Percentiles rank a stretch among this genome's conserved stretches.
Conservation (phyloP, 179 eudicot species). For the Pouteria campechiana region DNA sequence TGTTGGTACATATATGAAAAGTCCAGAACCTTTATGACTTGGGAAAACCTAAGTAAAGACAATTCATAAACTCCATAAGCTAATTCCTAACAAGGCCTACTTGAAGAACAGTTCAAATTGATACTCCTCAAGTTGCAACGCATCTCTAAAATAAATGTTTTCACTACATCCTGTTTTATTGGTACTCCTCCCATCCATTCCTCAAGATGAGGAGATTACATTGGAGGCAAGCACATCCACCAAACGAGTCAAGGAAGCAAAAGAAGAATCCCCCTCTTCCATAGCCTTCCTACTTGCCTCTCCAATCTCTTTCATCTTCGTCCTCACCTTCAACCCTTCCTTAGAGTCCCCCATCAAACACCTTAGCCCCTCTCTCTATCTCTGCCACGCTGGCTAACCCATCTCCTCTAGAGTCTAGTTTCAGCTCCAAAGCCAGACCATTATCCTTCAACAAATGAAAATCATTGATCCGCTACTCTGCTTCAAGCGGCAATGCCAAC, state of each 20-base stretch:
- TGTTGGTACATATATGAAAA: too few species aligned
- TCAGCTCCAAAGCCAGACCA: constrained; percentile 12
- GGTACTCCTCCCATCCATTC: too few species aligned
- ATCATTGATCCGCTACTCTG: constrained; percentile 18
- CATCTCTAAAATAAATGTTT: too few species aligned
- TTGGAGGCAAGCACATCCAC: too few species aligned
- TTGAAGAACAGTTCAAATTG: too few species aligned
- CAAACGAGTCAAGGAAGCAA: background rate
- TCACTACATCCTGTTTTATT: too few species aligned
- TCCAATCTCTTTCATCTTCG: background rate
- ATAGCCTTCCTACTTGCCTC: background rate
- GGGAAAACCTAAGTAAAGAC: too few species aligned
- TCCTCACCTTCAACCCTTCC: background rate
- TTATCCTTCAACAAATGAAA: constrained; percentile 11
- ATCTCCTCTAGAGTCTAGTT: constrained; percentile 7
- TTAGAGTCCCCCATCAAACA: constrained; percentile 8
- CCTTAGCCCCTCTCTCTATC: constrained; percentile 6
- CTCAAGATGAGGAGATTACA: too few species aligned
- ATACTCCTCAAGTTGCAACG: too few species aligned
- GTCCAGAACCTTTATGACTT: too few species aligned
- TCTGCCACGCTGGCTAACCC: background rate
- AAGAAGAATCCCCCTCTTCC: constrained; percentile 3
- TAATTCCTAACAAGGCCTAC: too few species aligned
- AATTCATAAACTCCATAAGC: too few species aligned
- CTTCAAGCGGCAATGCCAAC: constrained; percentile 14